phyloP scores from a whole-genome alignment of 1,139 yeast genomes.

The Nakaseomyces delphensis region DNA sequence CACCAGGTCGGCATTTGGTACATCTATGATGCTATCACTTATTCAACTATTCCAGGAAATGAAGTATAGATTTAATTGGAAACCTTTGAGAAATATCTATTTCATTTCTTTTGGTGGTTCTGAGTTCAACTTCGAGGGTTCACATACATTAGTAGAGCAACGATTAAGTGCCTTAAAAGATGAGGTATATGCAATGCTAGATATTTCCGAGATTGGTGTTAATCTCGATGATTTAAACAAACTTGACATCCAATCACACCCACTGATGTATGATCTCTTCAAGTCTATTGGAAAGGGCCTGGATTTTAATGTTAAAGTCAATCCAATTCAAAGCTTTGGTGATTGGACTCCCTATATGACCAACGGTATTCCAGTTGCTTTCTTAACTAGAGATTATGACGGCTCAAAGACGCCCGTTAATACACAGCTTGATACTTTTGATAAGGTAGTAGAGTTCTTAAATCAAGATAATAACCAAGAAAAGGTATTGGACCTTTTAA shows the following conservation, averaged over 20 bases:
- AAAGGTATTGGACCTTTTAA: slow-evolving; percentile 50
- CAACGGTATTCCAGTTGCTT: slow-evolving; percentile 58
- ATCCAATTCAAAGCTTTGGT: slow-evolving; percentile 41
- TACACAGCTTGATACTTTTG: slow-evolving; percentile 62
- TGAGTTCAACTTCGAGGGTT: slow-evolving; percentile 76
- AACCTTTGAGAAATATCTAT: slow-evolving; percentile 71
- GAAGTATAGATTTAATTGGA: slow-evolving; percentile 63
- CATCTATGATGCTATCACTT: slow-evolving; percentile 62
- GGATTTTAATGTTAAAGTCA: slow-evolving; percentile 16
- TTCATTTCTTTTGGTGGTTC: slow-evolving; percentile 85
- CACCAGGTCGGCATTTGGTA: slow-evolving; percentile 64
- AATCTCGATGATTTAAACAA: slow-evolving; percentile 56
- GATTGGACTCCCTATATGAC: slow-evolving; percentile 54
- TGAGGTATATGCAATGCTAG: slow-evolving; percentile 67
- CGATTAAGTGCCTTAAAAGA: slow-evolving; percentile 44
- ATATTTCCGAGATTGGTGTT: slow-evolving; percentile 37
- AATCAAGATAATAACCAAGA: slow-evolving; percentile 36
- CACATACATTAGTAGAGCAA: slow-evolving; percentile 68
- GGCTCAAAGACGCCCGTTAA: slow-evolving; percentile 42
- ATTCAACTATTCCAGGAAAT: slow-evolving; percentile 63
- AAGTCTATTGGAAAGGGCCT: slow-evolving; percentile 6
- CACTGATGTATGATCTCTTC: slow-evolving; percentile 44
- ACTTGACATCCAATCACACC: slow-evolving; percentile 55
- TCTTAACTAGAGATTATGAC: slow-evolving; percentile 14
- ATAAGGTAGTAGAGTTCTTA: slow-evolving; percentile 41